These are phyloP conservation scores for Penicillium corylophilum DNA, from an alignment of 2,329 filamentous ascomycete genomes.

Conservation along the genomic window DNA sequence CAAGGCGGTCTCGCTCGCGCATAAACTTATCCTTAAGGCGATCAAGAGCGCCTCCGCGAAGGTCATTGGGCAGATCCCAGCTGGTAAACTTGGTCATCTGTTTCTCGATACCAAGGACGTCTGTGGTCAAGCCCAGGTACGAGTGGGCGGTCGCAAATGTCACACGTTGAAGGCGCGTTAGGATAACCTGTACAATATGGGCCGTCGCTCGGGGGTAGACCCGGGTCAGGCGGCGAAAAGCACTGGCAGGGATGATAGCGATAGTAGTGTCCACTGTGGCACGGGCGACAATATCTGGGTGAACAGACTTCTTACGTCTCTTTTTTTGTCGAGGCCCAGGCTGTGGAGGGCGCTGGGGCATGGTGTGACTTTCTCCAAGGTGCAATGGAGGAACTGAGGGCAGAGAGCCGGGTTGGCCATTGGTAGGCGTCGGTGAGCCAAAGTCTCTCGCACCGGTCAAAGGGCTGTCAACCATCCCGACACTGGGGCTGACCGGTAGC, in stretches of 20 bases:
- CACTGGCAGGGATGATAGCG: constrained; percentile 94
- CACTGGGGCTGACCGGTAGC: constrained; percentile 38
- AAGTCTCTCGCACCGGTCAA: constrained; percentile 23
- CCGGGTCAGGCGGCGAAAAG: constrained; percentile 86
- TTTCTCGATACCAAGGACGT: constrained; percentile 89
- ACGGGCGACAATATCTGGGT: constrained; percentile 95
- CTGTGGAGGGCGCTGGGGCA: constrained; percentile 30
- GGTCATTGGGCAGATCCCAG: constrained; percentile 85
- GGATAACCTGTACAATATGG: constrained; percentile 95
- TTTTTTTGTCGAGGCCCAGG: constrained; percentile 23
- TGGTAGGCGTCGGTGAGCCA: constrained; percentile 19
- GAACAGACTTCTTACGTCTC: constrained; percentile 66
- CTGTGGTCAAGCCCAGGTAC: constrained; percentile 86
- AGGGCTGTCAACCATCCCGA: constrained; percentile 29
- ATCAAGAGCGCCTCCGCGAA: constrained; percentile 78
- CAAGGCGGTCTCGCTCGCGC: constrained; percentile 77
- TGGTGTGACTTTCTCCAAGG: constrained; percentile 54
- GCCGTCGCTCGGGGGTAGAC: constrained; percentile 95
- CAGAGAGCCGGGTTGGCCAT: constrained; percentile 39
- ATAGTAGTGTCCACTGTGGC: constrained; percentile 97
- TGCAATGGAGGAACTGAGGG: constrained; percentile 73
- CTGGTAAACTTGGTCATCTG: constrained; percentile 91
- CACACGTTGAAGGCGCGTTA: constrained; percentile 90
- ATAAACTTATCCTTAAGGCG: constrained; percentile 91
- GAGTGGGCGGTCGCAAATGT: constrained; percentile 92